Conservation (phyloP, 805 yeast genomes). For the Saccharomycopsis babjevae region DNA sequence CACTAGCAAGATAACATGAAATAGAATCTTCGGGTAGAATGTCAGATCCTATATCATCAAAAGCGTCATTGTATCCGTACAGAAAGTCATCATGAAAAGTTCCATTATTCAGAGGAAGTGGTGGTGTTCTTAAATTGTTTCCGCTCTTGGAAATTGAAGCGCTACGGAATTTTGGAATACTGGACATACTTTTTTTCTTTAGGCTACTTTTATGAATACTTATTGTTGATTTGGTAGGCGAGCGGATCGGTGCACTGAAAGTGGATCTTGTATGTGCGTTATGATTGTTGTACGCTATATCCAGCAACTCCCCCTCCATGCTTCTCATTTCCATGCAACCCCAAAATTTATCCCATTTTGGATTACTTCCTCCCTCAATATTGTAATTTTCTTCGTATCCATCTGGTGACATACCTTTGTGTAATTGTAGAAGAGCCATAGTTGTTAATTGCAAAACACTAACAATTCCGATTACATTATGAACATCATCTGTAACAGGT, state of each 20-base stretch:
- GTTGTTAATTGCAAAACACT: slow-evolving; percentile 36
- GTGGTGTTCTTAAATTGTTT: not conserved
- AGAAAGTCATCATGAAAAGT: not conserved
- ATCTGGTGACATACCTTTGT: slow-evolving; percentile 21
- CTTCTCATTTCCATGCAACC: slow-evolving; percentile 22
- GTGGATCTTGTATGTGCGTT: slow-evolving; percentile 9
- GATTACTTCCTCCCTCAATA: slow-evolving; percentile 20
- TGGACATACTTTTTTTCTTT: slow-evolving; percentile 3
- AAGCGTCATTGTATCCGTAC: not conserved
- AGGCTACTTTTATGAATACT: slow-evolving; percentile 10
- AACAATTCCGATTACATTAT: slow-evolving; percentile 31
- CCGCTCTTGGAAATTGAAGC: not conserved
- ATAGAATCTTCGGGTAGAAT: slow-evolving; percentile 17
- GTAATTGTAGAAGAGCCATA: slow-evolving; percentile 30
- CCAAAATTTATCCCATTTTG: slow-evolving; percentile 27
- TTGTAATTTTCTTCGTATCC: slow-evolving; percentile 2
- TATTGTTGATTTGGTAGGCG: slow-evolving; percentile 11
- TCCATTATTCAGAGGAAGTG: not conserved
- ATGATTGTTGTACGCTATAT: not conserved
- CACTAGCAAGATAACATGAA: slow-evolving; percentile 16
- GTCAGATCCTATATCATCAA: slow-evolving; percentile 7
- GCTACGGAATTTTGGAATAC: slow-evolving; percentile 1
- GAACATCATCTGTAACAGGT: slow-evolving; percentile 29
- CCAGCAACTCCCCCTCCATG: slow-evolving; percentile 19
- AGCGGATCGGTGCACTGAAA: slow-evolving; percentile 12